A percentile compares a stretch with the other conserved stretches of the same genome.
Conservation (phyloP, 2,329 filamentous ascomycete species). For the Gliomastix tumulicola region DNA sequence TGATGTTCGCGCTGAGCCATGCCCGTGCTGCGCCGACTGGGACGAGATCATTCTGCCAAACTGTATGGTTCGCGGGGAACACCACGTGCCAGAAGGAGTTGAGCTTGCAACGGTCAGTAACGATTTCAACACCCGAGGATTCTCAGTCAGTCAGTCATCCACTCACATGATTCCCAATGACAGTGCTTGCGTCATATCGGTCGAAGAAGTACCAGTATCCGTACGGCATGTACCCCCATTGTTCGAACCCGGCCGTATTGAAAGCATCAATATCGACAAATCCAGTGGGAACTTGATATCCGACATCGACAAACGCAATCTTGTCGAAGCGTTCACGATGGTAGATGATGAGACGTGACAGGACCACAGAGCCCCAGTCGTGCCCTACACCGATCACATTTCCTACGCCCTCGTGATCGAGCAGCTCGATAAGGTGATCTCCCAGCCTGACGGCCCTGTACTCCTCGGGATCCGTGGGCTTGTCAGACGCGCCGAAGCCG, state of each 20-base stretch:
- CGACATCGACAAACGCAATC: slow-evolving; percentile 13
- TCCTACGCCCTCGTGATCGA: slow-evolving; percentile 17
- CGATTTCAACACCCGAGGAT: no score
- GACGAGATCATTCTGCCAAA: neutral
- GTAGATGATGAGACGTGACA: slow-evolving; percentile 18
- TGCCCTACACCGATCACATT: slow-evolving; percentile 37
- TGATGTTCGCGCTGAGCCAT: neutral
- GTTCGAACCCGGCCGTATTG: slow-evolving; percentile 4
- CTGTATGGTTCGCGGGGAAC: neutral
- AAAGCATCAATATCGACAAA: slow-evolving; percentile 8
- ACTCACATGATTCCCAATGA: slow-evolving; percentile 5
- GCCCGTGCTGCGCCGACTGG: neutral
- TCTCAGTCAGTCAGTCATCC: no score
- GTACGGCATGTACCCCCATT: slow-evolving; percentile 8
- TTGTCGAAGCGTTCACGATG: slow-evolving; percentile 11
- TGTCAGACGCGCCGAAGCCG: slow-evolving; percentile 26
- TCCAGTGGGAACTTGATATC: slow-evolving; percentile 6
- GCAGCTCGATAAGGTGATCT: slow-evolving; percentile 22
- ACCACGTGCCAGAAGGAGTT: neutral
- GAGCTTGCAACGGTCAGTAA: no score
- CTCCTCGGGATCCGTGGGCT: slow-evolving; percentile 13
- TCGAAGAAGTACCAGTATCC: slow-evolving; percentile 14
- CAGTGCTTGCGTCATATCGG: slow-evolving; percentile 6
- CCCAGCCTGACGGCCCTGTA: slow-evolving; percentile 22
- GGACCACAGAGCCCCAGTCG: slow-evolving; percentile 22